Evolutionary conservation across 2,329 filamentous ascomycete species (phyloP), one percentile per base, ranked within the genome.

Genomic region (Pestalotiopsis fici): DNA sequence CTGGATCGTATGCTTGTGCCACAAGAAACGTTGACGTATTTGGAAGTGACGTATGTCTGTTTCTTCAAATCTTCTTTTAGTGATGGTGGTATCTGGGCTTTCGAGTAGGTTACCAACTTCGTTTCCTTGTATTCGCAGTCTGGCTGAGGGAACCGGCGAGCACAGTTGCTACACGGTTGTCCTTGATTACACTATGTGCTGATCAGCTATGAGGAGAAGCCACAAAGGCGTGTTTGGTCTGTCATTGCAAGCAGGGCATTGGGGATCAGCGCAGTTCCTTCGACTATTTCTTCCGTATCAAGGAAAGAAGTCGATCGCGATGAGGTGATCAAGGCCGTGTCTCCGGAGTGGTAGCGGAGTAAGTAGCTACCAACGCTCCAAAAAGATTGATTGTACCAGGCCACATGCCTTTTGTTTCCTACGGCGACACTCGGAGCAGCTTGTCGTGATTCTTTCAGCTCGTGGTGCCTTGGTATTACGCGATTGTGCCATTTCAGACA

Each of bases 121-220:
- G 57, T 59, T 65, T 65, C 64, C 23, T 35, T 65, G 39, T 65
- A 65, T 50, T 65, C 64, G 47, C 64, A 65, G 9, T 27, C n/a
- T 13, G 64, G 64, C 28, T 59, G 64, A 7, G 64, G 64, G 25
- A 43, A 65, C 9, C 64, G 64, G 12, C 64, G 64, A 50, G 64
- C 64, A 60, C 64, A 65, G 21, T 65, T 59, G 27, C 55, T 60
- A 28, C 64, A 65, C 21, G 64, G 64, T 6, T 65, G 64, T 18
- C 13, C 64, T 15, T 59, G 54, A 55, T 65, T 65, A 25, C 64
- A 65, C 64, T 65, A 25, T 47, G 15, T 15, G n/a, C 18, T 25
- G 31, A 60, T 59, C 39, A 65, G 54, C 11, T n/a, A 65, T 55
- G 25, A 23, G 47, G 47, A 27, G 43, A 50, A n/a, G 43, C 21